Percentiles rank a stretch among this genome's conserved stretches.
phyloP scores from a whole-genome alignment of 352 stramenopile species.

The Pythium apleroticum region DNA sequence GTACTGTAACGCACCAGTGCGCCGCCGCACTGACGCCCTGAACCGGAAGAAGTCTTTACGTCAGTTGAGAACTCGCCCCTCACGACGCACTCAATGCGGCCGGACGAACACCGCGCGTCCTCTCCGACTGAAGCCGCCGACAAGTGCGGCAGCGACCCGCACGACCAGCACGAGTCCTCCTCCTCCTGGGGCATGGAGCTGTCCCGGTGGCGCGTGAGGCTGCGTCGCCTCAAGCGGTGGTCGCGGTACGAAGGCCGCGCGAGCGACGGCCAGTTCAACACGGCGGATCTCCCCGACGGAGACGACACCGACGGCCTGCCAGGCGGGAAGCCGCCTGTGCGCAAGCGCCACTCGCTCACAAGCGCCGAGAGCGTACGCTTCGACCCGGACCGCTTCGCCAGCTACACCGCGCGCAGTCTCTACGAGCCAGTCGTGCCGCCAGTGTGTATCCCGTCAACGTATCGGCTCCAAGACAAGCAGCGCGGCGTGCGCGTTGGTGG shows the following conservation, averaged over 20 bases:
- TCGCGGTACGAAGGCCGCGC: slow-evolving; percentile 23
- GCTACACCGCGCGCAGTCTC: not conserved
- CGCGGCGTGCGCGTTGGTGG: slow-evolving; percentile 29
- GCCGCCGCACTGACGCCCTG: not conserved
- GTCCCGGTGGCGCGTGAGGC: slow-evolving; percentile 25
- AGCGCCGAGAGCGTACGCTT: slow-evolving; percentile 10
- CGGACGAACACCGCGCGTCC: not conserved
- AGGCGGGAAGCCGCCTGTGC: not conserved
- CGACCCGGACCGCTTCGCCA: not conserved
- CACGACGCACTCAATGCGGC: not conserved
- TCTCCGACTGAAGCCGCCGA: not conserved
- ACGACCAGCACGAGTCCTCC: not conserved
- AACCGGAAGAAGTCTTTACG: not conserved
- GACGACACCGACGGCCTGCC: slow-evolving; percentile 3
- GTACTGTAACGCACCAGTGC: not conserved
- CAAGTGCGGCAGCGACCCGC: not conserved
- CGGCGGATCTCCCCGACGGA: slow-evolving; percentile 15
- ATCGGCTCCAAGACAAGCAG: slow-evolving; percentile 25
- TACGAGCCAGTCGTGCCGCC: slow-evolving; percentile 30
- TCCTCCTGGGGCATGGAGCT: slow-evolving; percentile 30
- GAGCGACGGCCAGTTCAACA: slow-evolving; percentile 29
- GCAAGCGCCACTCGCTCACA: slow-evolving; percentile 20
- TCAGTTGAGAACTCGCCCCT: not conserved
- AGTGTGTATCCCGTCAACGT: slow-evolving; percentile 30
- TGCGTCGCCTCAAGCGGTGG: slow-evolving; percentile 27